phyloP scores from a whole-genome alignment of 2,329 filamentous ascomycete species.

The Xylariomycetidae sp. region DNA sequence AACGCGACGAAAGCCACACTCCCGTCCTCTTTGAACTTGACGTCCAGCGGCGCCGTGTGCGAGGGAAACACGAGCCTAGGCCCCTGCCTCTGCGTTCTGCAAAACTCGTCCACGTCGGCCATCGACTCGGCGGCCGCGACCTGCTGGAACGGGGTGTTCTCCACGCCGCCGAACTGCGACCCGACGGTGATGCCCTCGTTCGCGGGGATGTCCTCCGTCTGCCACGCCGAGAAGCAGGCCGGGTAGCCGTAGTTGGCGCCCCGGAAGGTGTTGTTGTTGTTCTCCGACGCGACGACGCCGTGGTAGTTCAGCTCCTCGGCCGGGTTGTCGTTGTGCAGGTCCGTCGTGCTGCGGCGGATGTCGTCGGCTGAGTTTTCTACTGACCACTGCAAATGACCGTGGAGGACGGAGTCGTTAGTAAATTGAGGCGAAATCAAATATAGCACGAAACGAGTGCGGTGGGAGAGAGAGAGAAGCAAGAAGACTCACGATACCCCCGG shows the following conservation, averaged over 20 bases:
- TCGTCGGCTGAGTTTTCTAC: slow-evolving; percentile 71
- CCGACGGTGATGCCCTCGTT: slow-evolving; percentile 38
- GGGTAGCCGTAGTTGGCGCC: slow-evolving; percentile 66
- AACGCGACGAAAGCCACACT: slow-evolving; percentile 63
- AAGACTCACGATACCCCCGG: slow-evolving; percentile 41
- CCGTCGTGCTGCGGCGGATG: slow-evolving; percentile 50
- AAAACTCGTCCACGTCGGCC: slow-evolving; percentile 38
- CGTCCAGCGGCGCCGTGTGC: slow-evolving; percentile 68
- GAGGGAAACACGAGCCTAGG: slow-evolving; percentile 57
- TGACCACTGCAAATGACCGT: slow-evolving; percentile 31
- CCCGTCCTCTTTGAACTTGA: slow-evolving; percentile 58
- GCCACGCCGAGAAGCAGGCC: slow-evolving; percentile 63
- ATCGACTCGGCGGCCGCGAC: slow-evolving; percentile 35
- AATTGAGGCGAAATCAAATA: not conserved
- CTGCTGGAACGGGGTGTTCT: slow-evolving; percentile 13
- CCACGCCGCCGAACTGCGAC: slow-evolving; percentile 43
- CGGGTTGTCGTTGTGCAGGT: slow-evolving; percentile 65
- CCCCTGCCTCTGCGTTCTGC: slow-evolving; percentile 18
- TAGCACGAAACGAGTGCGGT: no score
- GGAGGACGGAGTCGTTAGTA: not conserved
- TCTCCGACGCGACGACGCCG: slow-evolving; percentile 48
- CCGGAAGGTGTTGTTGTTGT: slow-evolving; percentile 28
- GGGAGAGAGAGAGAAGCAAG: no score
- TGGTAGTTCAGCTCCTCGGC: slow-evolving; percentile 72
- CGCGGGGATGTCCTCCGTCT: slow-evolving; percentile 41